Evolutionary conservation across 1,284 basidiomycete genomes (phyloP).

Genomic region (Apiotrichum sp.): DNA sequence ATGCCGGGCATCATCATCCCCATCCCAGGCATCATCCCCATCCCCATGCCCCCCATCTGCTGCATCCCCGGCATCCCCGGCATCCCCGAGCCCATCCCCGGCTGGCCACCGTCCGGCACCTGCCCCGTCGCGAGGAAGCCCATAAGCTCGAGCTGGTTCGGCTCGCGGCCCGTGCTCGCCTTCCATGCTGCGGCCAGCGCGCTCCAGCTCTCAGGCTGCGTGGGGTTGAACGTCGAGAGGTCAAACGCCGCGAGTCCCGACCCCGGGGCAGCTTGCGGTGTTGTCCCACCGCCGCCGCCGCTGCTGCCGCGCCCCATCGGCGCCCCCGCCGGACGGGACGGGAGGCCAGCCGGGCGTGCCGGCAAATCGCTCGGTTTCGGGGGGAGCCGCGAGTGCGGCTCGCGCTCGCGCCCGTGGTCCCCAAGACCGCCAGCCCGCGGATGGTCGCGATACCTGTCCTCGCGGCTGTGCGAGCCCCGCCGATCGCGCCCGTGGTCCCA

Average conservation of each 20-base stretch:
- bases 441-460: no score
- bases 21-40: constrained; percentile 2
- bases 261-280: no score
- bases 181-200: constrained; percentile 34
- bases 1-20: not conserved
- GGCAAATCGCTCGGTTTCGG: constrained; percentile 12
- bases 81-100: not conserved
- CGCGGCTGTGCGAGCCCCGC: no score
- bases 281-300: not conserved
- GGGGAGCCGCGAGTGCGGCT: not conserved
- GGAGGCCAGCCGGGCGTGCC: constrained; percentile 3
- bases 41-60: constrained; percentile 10
- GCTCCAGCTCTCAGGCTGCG: constrained; percentile 29
- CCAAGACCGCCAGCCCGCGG: no score
- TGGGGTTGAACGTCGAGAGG: constrained; percentile 31
- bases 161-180: constrained; percentile 27
- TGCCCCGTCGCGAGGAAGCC: constrained; percentile 25
- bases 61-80: not conserved
- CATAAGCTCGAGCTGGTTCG: constrained; percentile 42
- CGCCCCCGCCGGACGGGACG: not conserved
- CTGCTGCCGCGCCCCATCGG: not conserved
- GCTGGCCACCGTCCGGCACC: constrained; percentile 3
- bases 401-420: not conserved
- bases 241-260: constrained; percentile 27
- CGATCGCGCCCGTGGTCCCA: not conserved